Base-by-base conservation (phyloP, 345 rosid genomes). In the Microcos paniculata region DNA sequence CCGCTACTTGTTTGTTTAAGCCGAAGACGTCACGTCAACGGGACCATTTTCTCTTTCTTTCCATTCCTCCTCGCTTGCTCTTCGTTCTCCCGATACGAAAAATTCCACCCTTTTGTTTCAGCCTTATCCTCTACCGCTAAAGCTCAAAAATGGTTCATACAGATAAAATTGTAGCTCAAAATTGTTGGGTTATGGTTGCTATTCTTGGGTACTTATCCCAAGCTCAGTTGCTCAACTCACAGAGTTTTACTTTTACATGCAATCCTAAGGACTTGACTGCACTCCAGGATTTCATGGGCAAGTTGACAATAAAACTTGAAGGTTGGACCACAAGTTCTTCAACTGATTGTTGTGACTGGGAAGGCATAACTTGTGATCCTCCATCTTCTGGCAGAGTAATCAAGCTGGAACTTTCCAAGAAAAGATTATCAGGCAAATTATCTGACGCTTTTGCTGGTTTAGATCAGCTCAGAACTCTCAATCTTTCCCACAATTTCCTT, bases 401-500 rank as follows among this genome's bases (percentile, higher is more conserved):
- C 5, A 77, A 53, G 70, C 28, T 92, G 14, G 81, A 82, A 77
- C 90, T 90, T 49, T 76, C 3, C 3, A 72, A 15, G 24, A 78
- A 3, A 45, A 86, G 82, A 72, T 79, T 92, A 23, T 58, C 67
- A 0, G 97, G 97, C 1, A 76, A 30, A 1, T 46, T 90, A 30
- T 78, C 85, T 31, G 88, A 84, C 10, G 84, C 92, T 11, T 35
- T 92, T 0, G 87, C 87, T 51, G 72, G 55, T 42, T 70, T 90
- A 61, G 81, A 82, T 72, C 80, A 87, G 48, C 86, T 92, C n/a
- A 73, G 63, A 49, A 73, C 76, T 56, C 89, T 90, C 19, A 87
- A 92, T 59, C 87, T 92, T 65, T 87, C 97, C 24, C 62, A 11
- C 6, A 92, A 92, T 73, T 80, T 65, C 66, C 81, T 92, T 59